Conservation (phyloP, 2,329 filamentous ascomycete species). For the Pseudogymnoascus pannorum region DNA sequence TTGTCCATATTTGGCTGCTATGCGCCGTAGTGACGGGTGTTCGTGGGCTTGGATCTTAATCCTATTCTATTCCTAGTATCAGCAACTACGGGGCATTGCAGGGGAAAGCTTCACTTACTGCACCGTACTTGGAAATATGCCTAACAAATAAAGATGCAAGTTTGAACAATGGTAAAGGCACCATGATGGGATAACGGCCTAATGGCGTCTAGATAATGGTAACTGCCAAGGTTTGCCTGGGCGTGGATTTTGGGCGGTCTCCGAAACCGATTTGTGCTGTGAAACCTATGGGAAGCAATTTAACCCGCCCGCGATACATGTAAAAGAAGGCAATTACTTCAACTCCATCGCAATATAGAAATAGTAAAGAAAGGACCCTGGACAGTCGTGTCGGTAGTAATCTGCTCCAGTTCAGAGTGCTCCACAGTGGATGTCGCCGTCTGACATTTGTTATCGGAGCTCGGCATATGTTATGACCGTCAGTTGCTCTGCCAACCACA, state of each 20-base stretch:
- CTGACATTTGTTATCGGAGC: conserved; percentile 6
- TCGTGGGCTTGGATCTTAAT: conserved; percentile 61
- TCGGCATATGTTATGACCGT: conserved; percentile 8
- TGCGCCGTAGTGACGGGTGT: conserved; percentile 51
- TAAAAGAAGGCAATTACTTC: background rate
- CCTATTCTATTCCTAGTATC: conserved; percentile 42
- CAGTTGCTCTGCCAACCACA: conserved; percentile 9
- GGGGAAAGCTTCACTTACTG: conserved; percentile 41
- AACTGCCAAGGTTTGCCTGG: conserved; percentile 4
- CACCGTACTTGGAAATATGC: conserved; percentile 62
- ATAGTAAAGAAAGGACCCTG: background rate
- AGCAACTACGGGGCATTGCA: background rate
- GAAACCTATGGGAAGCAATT: background rate
- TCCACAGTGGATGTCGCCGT: conserved; percentile 1
- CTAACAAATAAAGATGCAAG: conserved; percentile 56
- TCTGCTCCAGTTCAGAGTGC: background rate
- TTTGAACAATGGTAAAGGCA: conserved; percentile 60
- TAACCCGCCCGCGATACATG: conserved; percentile 1
- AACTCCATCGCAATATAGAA: conserved; percentile 3
- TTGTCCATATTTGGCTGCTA: conserved; percentile 57
- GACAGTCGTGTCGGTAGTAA: background rate
- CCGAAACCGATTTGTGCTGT: background rate
- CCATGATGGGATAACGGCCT: conserved; percentile 38
- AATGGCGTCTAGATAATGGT: conserved; percentile 2
- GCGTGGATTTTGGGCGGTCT: background rate